These are phyloP conservation scores for Madurella fahalii DNA, from an alignment of 2,329 filamentous ascomycete genomes.

Conservation along the genomic window DNA sequence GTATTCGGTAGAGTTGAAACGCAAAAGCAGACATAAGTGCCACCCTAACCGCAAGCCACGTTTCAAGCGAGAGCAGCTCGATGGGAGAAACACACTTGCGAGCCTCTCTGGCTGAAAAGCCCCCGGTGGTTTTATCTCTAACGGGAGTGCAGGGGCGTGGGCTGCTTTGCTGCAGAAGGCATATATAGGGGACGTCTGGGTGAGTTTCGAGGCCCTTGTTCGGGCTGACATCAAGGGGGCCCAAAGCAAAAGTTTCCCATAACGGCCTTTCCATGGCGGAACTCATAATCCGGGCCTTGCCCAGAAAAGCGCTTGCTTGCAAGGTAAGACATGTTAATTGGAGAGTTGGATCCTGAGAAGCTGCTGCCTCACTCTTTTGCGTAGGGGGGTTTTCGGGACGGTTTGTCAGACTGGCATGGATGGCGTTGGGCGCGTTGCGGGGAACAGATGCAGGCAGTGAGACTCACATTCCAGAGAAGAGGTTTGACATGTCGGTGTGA, in stretches of 20 bases:
- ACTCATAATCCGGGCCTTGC: neutral
- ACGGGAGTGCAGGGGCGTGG: no score
- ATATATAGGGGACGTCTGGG: no score
- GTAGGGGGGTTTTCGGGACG: conserved; percentile 1
- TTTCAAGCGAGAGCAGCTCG: no score
- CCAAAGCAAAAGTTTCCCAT: neutral
- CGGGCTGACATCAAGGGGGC: neutral
- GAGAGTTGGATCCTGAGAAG: neutral
- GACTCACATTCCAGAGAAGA: conserved; percentile 61
- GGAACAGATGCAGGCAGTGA: conserved; percentile 23
- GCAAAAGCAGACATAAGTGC: neutral
- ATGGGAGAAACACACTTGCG: conserved; percentile 4
- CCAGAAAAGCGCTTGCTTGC: conserved; percentile 5
- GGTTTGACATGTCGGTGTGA: conserved; percentile 47
- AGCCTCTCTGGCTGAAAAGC: neutral
- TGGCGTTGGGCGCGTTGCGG: conserved; percentile 14
- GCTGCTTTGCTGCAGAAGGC: no score
- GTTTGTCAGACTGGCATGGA: conserved; percentile 4
- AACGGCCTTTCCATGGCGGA: neutral
- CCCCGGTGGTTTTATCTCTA: no score
- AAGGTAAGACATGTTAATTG: neutral
- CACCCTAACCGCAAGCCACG: neutral
- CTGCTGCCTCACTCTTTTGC: conserved; percentile 13
- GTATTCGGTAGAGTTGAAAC: neutral
- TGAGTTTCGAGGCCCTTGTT: neutral